Percentiles rank a stretch among this genome's conserved stretches.
These are phyloP conservation scores for Chytridiales sp. DNA, from an alignment of 371 early-diverging fungal species.

Conservation along the genomic window DNA sequence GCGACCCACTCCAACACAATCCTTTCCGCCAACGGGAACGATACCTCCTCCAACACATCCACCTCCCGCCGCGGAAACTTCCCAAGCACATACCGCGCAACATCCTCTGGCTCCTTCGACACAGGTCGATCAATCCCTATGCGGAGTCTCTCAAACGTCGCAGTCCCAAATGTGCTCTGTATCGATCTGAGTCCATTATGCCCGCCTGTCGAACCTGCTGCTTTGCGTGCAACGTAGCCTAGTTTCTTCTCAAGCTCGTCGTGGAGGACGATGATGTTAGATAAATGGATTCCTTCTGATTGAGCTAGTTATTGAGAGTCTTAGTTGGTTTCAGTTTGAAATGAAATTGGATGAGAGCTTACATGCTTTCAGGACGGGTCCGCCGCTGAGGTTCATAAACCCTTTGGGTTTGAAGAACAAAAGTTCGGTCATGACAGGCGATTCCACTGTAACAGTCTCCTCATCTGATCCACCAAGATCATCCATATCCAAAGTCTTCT, in stretches of 20 bases:
- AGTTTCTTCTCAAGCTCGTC: conserved; percentile 74
- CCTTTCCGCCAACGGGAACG: conserved; percentile 3
- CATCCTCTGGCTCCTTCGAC: conserved; percentile 44
- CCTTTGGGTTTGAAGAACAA: conserved; percentile 60
- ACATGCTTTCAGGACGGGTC: conserved; percentile 69
- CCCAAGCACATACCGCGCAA: conserved; percentile 61
- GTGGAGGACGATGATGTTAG: conserved; percentile 65
- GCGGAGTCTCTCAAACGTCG: conserved; percentile 57
- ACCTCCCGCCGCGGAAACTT: conserved; percentile 53
- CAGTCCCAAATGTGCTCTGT: conserved; percentile 51
- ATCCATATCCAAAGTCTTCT: conserved; percentile 3
- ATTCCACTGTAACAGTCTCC: not conserved
- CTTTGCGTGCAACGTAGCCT: conserved; percentile 63
- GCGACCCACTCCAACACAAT: conserved; percentile 1
- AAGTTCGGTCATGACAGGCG: conserved; percentile 7
- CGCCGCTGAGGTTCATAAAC: conserved; percentile 72
- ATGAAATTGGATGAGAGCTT: conserved; percentile 14
- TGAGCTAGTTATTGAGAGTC: conserved; percentile 34
- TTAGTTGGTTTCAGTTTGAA: conserved; percentile 27
- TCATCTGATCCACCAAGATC: not conserved
- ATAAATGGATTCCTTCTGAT: conserved; percentile 16
- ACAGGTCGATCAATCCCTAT: conserved; percentile 69
- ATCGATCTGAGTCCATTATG: conserved; percentile 79
- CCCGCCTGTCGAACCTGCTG: conserved; percentile 61
- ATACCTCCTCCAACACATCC: conserved; percentile 38